Percentiles rank a stretch among this genome's conserved stretches.
Conservation (phyloP, 1,284 basidiomycete species). For the Hymenochaete sp. region DNA sequence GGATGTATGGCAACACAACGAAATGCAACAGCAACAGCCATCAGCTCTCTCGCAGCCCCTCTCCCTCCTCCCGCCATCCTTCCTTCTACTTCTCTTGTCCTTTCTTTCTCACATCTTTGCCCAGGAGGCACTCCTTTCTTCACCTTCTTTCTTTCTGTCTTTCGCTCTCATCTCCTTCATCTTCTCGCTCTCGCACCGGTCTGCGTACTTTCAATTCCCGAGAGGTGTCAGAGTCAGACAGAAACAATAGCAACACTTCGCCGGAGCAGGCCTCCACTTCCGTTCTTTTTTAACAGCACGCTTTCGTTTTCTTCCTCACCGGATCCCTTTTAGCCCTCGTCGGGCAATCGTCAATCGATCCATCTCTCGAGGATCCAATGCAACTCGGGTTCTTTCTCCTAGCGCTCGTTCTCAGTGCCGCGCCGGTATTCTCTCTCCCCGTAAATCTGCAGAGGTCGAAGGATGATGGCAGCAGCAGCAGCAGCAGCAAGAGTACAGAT, state of each 20-base stretch:
- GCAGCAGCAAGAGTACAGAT: no score
- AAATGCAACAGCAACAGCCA: no score
- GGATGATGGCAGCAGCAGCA: no score
- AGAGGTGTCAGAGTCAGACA: no score
- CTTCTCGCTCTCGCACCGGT: conserved; percentile 25
- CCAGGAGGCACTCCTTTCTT: conserved; percentile 42
- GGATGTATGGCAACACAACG: no score
- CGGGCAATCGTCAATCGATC: neutral
- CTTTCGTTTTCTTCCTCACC: conserved; percentile 15
- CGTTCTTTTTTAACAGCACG: conserved; percentile 20
- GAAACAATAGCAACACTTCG: conserved; percentile 18
- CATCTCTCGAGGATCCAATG: neutral
- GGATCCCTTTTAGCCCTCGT: conserved; percentile 1
- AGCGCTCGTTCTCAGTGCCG: conserved; percentile 2
- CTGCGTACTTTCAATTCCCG: no score
- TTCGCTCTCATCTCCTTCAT: conserved; percentile 12
- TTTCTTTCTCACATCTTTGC: conserved; percentile 26
- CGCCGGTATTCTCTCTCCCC: conserved; percentile 10
- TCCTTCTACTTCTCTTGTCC: conserved; percentile 20
- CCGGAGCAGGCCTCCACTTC: conserved; percentile 43
- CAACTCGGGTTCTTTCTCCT: no score
- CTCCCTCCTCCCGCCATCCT: conserved; percentile 21
- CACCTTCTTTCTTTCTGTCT: conserved; percentile 36
- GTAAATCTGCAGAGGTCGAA: no score
- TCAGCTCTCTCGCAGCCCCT: conserved; percentile 3